These are phyloP conservation scores for Coniosporium apollinis DNA, from an alignment of 495 filamentous ascomycete species.

Conservation along the genomic window DNA sequence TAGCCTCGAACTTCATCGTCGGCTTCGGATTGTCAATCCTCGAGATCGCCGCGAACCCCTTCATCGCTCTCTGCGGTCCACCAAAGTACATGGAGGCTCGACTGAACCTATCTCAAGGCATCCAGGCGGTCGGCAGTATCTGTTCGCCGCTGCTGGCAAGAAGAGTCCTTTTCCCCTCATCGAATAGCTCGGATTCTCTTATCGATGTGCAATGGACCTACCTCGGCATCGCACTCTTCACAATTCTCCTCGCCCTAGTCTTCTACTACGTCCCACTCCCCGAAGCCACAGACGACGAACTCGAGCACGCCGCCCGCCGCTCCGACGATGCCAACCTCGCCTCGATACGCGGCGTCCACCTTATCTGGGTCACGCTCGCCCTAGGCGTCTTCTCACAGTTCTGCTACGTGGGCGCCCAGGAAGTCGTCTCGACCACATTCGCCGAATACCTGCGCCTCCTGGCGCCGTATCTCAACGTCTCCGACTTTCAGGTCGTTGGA, in stretches of 20 bases:
- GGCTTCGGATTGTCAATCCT: conserved; percentile 46
- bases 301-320: conserved; percentile 37
- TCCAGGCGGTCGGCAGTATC: conserved; percentile 50
- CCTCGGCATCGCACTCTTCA: conserved; percentile 49
- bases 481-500: conserved; percentile 34
- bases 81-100: conserved; percentile 47
- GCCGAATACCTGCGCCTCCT: conserved; percentile 24
- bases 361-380: conserved; percentile 40
- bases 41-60: conserved; percentile 50
- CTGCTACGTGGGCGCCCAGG: conserved; percentile 51
- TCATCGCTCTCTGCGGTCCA: conserved; percentile 51
- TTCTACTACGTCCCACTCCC: conserved; percentile 52
- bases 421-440: conserved; percentile 35
- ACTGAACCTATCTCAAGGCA: conserved; percentile 47
- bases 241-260: conserved; percentile 41
- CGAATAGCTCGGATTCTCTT: conserved; percentile 32
- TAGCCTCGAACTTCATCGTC: conserved; percentile 50
- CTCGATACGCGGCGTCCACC: conserved; percentile 24
- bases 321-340: conserved; percentile 34
- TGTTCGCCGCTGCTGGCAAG: conserved; percentile 44
- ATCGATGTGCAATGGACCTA: conserved; percentile 59
- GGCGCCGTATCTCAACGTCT: conserved; percentile 19
- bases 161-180: conserved; percentile 37
- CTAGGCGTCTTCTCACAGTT: conserved; percentile 43
- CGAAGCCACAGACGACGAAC: conserved; percentile 47